Base-by-base conservation (phyloP, 2,329 filamentous ascomycete genomes). In the Cercospora zeina region DNA sequence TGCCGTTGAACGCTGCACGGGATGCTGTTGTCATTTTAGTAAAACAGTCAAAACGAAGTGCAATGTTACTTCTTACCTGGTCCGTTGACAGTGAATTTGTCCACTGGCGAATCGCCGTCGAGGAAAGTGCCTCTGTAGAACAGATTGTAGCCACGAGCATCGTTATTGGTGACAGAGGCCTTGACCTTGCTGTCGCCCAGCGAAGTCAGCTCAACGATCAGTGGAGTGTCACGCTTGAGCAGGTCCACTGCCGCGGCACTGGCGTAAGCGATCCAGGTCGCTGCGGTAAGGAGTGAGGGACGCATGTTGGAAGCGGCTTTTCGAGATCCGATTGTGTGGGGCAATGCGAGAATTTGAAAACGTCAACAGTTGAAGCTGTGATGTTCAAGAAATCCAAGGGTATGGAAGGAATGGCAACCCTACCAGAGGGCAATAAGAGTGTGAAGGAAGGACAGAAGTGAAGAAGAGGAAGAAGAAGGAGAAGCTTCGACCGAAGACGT, bases 1-100 rank as follows among this genome's bases (percentile, higher is more conserved):
- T 78, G 50, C 84, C 84, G 53, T 83, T 79, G 66, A 86, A 85
- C 3, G 59, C 14, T 19, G 66, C 65, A 19, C 65, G 59, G 24
- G 63, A 58, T 21, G 61, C 67, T 68, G 53, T 45, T 16, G 30
- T n/a, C 47, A 5, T 24, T 27, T 55, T 30, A 57, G 39, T 30
- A 34, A 21, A 3, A 21, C 4, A 39, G 30, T 16, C 30, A 5
- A 11, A 19, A 6, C 4, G 14, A 4, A 39, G 0, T 19, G 21
- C 56, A 63, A 16, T 36, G 8, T 4, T 16, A 56, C 65, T 16
- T 4, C 10, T 62, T 59, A 67, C 68, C 54, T 21, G 62, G 56
- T 24, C 66, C 63, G 45, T 65, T 53, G 19, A 71, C 69, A 21
- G 54, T 59, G 37, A 71, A 64, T 50, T 70, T 71, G 62, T 71